Evolutionary conservation across 495 filamentous ascomycete genomes (phyloP), one percentile per base, ranked within the genome.

Genomic region (Penicillium angulare): DNA sequence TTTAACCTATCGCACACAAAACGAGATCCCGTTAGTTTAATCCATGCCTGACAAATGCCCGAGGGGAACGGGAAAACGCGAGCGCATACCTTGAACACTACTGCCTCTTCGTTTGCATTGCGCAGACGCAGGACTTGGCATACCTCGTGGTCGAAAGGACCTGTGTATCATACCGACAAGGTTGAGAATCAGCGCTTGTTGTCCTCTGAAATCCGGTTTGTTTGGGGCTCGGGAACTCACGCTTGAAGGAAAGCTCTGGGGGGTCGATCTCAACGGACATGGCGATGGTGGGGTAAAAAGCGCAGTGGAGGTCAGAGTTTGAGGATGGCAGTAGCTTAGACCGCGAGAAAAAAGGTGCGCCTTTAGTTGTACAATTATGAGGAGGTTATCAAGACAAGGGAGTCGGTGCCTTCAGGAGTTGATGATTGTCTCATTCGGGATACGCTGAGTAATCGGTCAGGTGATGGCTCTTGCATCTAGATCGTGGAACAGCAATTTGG

Each of bases 181-280:
- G 13, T 7, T 26, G 4, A 15, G 7, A 9, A 44, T 65, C 42
- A 67, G 51, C 63, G 8, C 64, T 32, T 18, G 33, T 9, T 49
- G 23, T 47, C 27, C 29, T 47, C 18, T 17, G 29, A 40, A 43
- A 7, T 31, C 23, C 26, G 50, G 35, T 42, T 29, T n/a, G 26
- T 12, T 26, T 10, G 39, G 27, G 27, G 48, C 46, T 33, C 40
- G 43, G 55, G 48, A 23, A 65, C 89, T 57, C 79, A 97, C 93
- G 87, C 65, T 86, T 86, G 77, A 98, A 98, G 75, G 86, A 85
- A 54, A 98, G 84, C 81, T 98, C 93, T 50, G 79, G 68, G 32
- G 93, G 95, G 55, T 93, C 86, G 64, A 97, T 86, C 61, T 95
- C 86, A 67, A 98, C 83, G 52, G 92, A 95, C 93, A 98, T 98